Percentiles rank a stretch among this genome's conserved stretches.
Conservation (phyloP, 2,329 filamentous ascomycete genomes). For the Coniochaeta hoffmannii region DNA sequence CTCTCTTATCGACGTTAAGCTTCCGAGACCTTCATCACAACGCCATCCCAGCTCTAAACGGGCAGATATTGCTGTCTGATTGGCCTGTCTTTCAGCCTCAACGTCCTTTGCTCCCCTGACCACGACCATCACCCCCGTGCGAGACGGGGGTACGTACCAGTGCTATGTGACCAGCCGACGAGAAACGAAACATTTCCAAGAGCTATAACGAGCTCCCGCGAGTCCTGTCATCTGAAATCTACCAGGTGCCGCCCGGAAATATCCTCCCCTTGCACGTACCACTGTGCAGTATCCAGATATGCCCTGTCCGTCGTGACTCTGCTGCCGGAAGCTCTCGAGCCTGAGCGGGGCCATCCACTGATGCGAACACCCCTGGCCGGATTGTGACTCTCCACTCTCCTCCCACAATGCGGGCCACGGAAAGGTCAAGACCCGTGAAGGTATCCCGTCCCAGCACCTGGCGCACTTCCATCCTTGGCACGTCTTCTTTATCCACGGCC, state of each 20-base stretch:
- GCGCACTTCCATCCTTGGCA: slow-evolving; percentile 12
- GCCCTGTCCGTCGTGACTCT: slow-evolving; percentile 1
- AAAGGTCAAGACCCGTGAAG: not conserved
- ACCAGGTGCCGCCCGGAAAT: not conserved
- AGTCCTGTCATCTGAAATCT: slow-evolving; percentile 1
- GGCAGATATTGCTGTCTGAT: slow-evolving; percentile 5
- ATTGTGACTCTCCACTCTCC: not conserved
- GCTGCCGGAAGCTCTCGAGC: slow-evolving; percentile 3
- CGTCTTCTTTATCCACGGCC: slow-evolving; percentile 16
- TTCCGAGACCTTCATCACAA: not conserved
- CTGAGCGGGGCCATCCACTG: not conserved
- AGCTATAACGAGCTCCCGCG: not conserved
- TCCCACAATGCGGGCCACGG: not conserved
- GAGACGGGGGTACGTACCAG: not conserved
- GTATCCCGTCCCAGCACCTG: not conserved
- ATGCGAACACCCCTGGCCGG: slow-evolving; percentile 1
- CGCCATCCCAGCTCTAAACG: slow-evolving; percentile 17
- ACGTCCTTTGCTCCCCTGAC: not conserved
- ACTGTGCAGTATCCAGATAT: not conserved
- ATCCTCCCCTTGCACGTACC: not conserved
- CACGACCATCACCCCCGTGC: not conserved
- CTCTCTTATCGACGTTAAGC: not conserved
- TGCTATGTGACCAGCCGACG: not conserved
- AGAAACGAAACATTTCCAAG: slow-evolving; percentile 4
- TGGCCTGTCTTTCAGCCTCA: slow-evolving; percentile 13